Evolutionary conservation across 192 early-diverging fungal genomes (phyloP).

Genomic region (Coemansia sp.): DNA sequence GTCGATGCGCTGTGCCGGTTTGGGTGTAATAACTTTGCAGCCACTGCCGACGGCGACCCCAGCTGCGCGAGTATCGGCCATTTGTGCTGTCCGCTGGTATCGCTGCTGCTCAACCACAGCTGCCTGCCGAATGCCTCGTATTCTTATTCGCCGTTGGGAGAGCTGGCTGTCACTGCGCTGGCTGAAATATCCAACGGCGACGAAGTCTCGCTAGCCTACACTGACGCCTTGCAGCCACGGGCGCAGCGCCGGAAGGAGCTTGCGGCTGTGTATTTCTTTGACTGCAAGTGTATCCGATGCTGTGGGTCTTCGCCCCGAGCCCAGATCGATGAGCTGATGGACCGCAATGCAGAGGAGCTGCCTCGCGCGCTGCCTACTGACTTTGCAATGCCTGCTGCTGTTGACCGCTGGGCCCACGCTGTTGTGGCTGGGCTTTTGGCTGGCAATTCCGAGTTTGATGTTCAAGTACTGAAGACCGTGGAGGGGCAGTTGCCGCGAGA

Average conservation of each 20-base stretch:
- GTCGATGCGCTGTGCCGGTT: slow-evolving; percentile 30
- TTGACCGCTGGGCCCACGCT: slow-evolving; percentile 26
- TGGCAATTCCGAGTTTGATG: neutral
- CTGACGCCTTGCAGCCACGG: slow-evolving; percentile 35
- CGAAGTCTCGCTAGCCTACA: slow-evolving; percentile 39
- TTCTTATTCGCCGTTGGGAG: slow-evolving; percentile 13
- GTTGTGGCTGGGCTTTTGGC: slow-evolving; percentile 5
- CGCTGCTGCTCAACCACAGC: slow-evolving; percentile 53
- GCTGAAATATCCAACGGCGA: slow-evolving; percentile 28
- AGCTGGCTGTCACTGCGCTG: slow-evolving; percentile 32
- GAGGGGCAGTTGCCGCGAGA: slow-evolving; percentile 3
- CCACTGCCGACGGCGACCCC: slow-evolving; percentile 38
- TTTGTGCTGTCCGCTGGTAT: slow-evolving; percentile 44
- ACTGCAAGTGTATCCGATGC: slow-evolving; percentile 41
- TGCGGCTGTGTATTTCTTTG: slow-evolving; percentile 43
- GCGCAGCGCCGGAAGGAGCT: slow-evolving; percentile 21
- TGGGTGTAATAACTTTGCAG: slow-evolving; percentile 28
- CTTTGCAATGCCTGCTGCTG: slow-evolving; percentile 14
- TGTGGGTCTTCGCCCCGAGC: neutral
- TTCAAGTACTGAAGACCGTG: slow-evolving; percentile 4
- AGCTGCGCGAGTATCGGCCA: slow-evolving; percentile 15
- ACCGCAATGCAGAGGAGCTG: slow-evolving; percentile 5
- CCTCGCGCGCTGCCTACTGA: slow-evolving; percentile 33
- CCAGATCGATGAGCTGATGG: slow-evolving; percentile 32
- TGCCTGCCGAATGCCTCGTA: slow-evolving; percentile 40